A percentile compares a stretch with the other conserved stretches of the same genome.
phyloP scores from a whole-genome alignment of 306 rosid species.

The Vigna nakashimae region DNA sequence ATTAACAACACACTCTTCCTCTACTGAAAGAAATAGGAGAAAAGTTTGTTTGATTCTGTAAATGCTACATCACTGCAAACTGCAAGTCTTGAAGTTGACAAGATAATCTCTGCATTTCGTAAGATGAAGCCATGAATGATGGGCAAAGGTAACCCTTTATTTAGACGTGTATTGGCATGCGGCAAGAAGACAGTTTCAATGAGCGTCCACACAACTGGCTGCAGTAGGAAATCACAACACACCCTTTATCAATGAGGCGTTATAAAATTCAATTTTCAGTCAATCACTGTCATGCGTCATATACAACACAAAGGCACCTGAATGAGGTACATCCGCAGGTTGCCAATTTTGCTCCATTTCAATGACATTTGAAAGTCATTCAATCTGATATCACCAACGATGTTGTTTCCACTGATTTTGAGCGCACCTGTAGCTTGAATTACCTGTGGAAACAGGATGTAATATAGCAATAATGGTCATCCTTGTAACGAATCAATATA shows the following conservation, averaged over 20 bases:
- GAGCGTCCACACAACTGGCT: conserved; percentile 79
- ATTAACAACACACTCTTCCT: conserved; percentile 1
- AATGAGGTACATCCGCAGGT: conserved; percentile 74
- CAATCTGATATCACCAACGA: conserved; percentile 64
- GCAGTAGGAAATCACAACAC: conserved; percentile 45
- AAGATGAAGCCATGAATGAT: conserved; percentile 76
- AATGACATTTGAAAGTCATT: conserved; percentile 74
- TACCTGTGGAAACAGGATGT: conserved; percentile 56
- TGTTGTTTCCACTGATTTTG: conserved; percentile 74
- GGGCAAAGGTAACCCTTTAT: conserved; percentile 82
- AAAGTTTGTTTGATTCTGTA: conserved; percentile 44
- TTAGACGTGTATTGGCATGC: conserved; percentile 67
- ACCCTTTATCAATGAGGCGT: conserved; percentile 10
- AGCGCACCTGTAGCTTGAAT: conserved; percentile 68
- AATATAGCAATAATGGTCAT: conserved; percentile 11
- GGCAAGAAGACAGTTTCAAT: conserved; percentile 81
- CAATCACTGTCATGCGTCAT: not conserved
- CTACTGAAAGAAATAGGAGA: conserved; percentile 29
- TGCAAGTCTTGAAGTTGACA: conserved; percentile 63
- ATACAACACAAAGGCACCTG: conserved; percentile 60
- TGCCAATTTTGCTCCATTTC: conserved; percentile 90
- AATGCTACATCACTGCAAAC: conserved; percentile 71
- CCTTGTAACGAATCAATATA: conserved; percentile 14
- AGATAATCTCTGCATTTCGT: conserved; percentile 64
- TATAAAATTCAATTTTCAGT: not conserved